A percentile compares a stretch with the other conserved stretches of the same genome.
Evolutionary conservation across 2,329 filamentous ascomycete species (phyloP).

Genomic region (Alternaria consortialis): DNA sequence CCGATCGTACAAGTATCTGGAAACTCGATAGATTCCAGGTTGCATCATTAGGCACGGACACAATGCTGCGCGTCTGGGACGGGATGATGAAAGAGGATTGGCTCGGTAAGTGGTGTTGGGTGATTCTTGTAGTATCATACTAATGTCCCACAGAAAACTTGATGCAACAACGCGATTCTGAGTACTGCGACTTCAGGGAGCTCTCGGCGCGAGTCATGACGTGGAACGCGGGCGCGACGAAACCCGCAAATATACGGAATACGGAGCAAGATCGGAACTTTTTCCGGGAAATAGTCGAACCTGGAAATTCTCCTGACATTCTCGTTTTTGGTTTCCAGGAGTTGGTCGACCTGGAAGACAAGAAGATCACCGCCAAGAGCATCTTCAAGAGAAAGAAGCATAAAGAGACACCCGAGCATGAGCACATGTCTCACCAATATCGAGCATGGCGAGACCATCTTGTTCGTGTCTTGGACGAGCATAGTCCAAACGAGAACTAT

Average conservation of each 20-base stretch:
- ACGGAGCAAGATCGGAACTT: slow-evolving; percentile 76
- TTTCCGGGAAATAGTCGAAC: slow-evolving; percentile 79
- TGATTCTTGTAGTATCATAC: slow-evolving; percentile 18
- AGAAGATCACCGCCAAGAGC: slow-evolving; percentile 95
- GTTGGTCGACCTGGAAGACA: slow-evolving; percentile 96
- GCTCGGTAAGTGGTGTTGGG: slow-evolving; percentile 65
- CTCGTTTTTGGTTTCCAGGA: slow-evolving; percentile 97
- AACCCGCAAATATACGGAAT: slow-evolving; percentile 81
- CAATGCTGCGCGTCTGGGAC: slow-evolving; percentile 86
- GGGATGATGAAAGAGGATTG: slow-evolving; percentile 92
- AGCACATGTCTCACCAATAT: slow-evolving; percentile 96
- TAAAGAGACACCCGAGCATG: slow-evolving; percentile 84
- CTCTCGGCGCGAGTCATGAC: slow-evolving; percentile 84
- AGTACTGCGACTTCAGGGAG: slow-evolving; percentile 87
- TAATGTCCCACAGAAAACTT: slow-evolving; percentile 67
- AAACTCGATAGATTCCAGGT: slow-evolving; percentile 85
- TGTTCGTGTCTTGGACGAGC: slow-evolving; percentile 81
- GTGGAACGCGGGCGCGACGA: slow-evolving; percentile 97
- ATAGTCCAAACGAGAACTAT: slow-evolving; percentile 81
- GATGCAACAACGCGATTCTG: slow-evolving; percentile 83
- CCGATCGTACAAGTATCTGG: slow-evolving; percentile 85
- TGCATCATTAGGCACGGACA: slow-evolving; percentile 86
- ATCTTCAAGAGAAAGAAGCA: slow-evolving; percentile 81
- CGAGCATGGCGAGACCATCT: slow-evolving; percentile 95
- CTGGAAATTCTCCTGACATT: slow-evolving; percentile 84